Evolutionary conservation across 495 filamentous ascomycete species (phyloP).

Genomic region (Talaromyces nanjingensis): DNA sequence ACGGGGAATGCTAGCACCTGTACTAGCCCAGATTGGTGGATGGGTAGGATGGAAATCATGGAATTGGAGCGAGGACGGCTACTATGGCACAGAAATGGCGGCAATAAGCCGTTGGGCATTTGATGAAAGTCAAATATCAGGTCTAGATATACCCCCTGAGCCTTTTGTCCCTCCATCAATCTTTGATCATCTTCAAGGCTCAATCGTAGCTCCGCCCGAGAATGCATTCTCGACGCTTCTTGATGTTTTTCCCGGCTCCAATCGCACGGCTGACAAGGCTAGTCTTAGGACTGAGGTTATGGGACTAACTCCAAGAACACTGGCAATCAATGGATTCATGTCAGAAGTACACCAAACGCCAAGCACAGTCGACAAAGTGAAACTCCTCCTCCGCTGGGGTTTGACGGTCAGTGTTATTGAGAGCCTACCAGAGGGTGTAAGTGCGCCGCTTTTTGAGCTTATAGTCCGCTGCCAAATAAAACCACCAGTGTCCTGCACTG

Average conservation of each 20-base stretch:
- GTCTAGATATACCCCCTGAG: constrained; percentile 43
- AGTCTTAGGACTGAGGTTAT: constrained; percentile 36
- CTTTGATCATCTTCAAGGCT: constrained; percentile 52
- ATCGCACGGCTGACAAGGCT: constrained; percentile 29
- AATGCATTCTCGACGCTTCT: constrained; percentile 54
- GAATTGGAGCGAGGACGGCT: constrained; percentile 44
- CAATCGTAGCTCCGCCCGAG: constrained; percentile 20
- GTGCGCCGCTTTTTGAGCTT: constrained; percentile 72
- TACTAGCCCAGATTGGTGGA: constrained; percentile 71
- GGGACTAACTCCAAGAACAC: constrained; percentile 56
- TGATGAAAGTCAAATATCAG: constrained; percentile 45
- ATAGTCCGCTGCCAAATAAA: constrained; percentile 73
- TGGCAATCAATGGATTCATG: constrained; percentile 55
- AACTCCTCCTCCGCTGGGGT: constrained; percentile 39
- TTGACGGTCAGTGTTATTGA: constrained; percentile 47
- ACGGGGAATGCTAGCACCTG: constrained; percentile 50
- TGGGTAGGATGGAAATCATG: constrained; percentile 84
- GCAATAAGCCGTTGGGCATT: constrained; percentile 55
- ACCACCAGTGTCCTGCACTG: constrained; percentile 71
- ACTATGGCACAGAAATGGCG: constrained; percentile 66
- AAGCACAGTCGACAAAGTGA: constrained; percentile 29
- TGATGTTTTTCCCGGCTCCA: constrained; percentile 42
- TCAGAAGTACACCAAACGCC: constrained; percentile 25
- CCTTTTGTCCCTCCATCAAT: constrained; percentile 66
- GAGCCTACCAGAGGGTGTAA: constrained; percentile 75